A percentile compares a stretch with the other conserved stretches of the same genome.
These are phyloP conservation scores for Trichosanthes truncata DNA, from an alignment of 306 rosid genomes.

Conservation along the genomic window DNA sequence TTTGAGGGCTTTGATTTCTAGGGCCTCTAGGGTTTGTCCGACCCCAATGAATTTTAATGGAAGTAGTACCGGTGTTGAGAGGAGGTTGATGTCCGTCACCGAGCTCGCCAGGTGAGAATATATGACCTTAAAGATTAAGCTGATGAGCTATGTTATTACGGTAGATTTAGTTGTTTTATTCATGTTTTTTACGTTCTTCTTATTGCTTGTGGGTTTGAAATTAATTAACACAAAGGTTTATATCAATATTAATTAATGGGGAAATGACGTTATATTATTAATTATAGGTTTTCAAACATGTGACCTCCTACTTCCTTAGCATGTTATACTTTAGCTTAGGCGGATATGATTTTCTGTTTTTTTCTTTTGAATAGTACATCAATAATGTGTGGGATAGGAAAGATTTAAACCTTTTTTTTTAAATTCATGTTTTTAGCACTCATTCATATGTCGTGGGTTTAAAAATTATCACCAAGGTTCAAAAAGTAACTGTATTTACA, in stretches of 20 bases:
- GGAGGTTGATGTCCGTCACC: constrained; percentile 66
- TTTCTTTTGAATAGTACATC: too few relatives aligned
- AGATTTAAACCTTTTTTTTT: too few relatives aligned
- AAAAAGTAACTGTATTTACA: too few relatives aligned
- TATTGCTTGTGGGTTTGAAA: not conserved
- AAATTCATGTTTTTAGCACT: not conserved
- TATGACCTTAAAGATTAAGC: not conserved
- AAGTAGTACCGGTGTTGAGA: constrained; percentile 21
- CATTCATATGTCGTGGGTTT: not conserved
- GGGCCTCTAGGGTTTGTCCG: constrained; percentile 71
- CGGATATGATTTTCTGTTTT: too few relatives aligned
- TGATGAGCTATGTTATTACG: not conserved
- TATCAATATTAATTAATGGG: too few relatives aligned
- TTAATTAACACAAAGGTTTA: too few relatives aligned
- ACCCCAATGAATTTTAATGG: constrained; percentile 37
- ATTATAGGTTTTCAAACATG: too few relatives aligned
- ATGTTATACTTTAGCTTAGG: too few relatives aligned
- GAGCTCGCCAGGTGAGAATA: constrained; percentile 58
- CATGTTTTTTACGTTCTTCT: not conserved
- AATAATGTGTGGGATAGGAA: too few relatives aligned
- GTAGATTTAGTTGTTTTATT: not conserved
- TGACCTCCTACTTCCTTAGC: too few relatives aligned
- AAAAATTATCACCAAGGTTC: too few relatives aligned
- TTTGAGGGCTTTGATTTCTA: constrained; percentile 72
- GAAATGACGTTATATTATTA: too few relatives aligned